Evolutionary conservation across 768 basidiomycete genomes (phyloP).

Genomic region (Imleria badia): DNA sequence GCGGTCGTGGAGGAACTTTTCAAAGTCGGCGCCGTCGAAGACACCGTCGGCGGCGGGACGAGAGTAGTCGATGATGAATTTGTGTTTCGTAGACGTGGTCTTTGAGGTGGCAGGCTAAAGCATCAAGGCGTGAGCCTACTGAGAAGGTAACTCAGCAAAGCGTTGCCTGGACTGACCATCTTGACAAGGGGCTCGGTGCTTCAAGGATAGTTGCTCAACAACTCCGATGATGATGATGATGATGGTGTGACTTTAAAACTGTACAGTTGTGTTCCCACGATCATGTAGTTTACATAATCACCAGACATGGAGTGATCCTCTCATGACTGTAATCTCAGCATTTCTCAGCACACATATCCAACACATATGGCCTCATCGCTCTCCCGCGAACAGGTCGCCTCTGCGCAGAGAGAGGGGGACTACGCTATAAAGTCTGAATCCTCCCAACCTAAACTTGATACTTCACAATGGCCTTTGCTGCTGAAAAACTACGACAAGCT

Average conservation of each 20-base stretch:
- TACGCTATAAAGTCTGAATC: constrained; percentile 81
- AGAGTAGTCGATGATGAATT: constrained; percentile 85
- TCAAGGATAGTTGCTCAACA: too few species aligned
- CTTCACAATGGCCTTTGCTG: constrained; percentile 95
- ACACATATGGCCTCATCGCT: constrained; percentile 34
- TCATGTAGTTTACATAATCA: constrained; percentile 7
- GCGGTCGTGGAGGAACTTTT: constrained; percentile 92
- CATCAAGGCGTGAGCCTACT: constrained; percentile 73
- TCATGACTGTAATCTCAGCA: constrained; percentile 18
- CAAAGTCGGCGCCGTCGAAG: constrained; percentile 64
- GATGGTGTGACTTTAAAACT: constrained; percentile 35
- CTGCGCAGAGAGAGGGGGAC: constrained; percentile 72
- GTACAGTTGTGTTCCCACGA: constrained; percentile 46
- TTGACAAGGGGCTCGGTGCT: constrained; percentile 31
- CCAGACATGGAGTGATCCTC: constrained; percentile 9
- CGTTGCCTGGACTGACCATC: constrained; percentile 76
- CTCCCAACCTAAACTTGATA: constrained; percentile 76
- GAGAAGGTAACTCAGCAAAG: constrained; percentile 92
- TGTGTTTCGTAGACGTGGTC: constrained; percentile 57
- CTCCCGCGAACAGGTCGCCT: constrained; percentile 66
- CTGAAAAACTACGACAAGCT: constrained; percentile 99
- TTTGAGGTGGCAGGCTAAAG: constrained; percentile 59
- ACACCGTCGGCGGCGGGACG: constrained; percentile 68
- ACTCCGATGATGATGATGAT: constrained; percentile 11
- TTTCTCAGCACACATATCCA: not conserved